phyloP scores from a whole-genome alignment of 371 early-diverging fungal genomes.

The Apophysomyces variabilis region DNA sequence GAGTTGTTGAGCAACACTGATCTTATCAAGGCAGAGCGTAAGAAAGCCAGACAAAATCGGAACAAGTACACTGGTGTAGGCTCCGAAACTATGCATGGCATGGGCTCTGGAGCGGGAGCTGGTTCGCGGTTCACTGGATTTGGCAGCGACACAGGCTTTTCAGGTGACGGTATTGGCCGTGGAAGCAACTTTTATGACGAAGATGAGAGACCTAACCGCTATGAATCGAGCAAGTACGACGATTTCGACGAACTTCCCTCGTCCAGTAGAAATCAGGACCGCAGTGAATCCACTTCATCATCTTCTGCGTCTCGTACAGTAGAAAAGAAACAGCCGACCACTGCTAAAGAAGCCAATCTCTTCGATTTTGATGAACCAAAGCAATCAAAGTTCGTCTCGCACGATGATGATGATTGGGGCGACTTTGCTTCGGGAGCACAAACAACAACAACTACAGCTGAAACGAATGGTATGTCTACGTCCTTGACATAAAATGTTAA shows the following conservation, averaged over 20 bases:
- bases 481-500: neutral
- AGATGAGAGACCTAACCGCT: conserved; percentile 30
- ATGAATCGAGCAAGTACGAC: conserved; percentile 29
- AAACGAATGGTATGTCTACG: neutral
- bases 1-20: conserved; percentile 81
- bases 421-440: conserved; percentile 44
- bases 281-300: conserved; percentile 18
- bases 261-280: conserved; percentile 6
- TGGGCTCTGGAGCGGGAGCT: conserved; percentile 27
- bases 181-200: conserved; percentile 38
- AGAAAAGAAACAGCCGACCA: conserved; percentile 17
- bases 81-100: conserved; percentile 53
- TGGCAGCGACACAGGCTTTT: conserved; percentile 43
- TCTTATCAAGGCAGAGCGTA: conserved; percentile 81
- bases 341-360: conserved; percentile 56
- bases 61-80: conserved; percentile 86
- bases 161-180: conserved; percentile 37
- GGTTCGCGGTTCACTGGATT: conserved; percentile 47
- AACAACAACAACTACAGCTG: neutral
- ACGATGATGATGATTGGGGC: conserved; percentile 64
- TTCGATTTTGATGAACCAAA: conserved; percentile 63
- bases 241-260: conserved; percentile 23
- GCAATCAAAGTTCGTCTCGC: conserved; percentile 13
- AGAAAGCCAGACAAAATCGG: conserved; percentile 86
- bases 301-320: conserved; percentile 25